Base-by-base conservation (phyloP, 108 stramenopile species). In the Cyclotella cryptica region DNA sequence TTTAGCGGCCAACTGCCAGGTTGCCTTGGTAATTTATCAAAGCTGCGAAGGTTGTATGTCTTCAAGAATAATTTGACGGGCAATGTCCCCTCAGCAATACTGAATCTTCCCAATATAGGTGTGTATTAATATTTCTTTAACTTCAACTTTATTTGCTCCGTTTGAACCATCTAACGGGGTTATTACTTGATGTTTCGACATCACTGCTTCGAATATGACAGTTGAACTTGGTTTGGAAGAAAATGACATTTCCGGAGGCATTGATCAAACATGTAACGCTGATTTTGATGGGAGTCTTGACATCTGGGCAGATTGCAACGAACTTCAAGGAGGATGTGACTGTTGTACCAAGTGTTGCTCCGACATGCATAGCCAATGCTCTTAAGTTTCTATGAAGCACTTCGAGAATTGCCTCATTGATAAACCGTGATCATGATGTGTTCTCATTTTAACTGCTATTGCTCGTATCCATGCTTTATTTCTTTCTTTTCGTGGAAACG, bases 61-160 rank as follows among this genome's bases (percentile, higher is more conserved):
- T 77, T 77, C 71, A 77, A 81, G 49, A 81, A 81, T 72, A 47
- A 63, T 19, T 30, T 81, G n/a, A 58, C 52, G 12, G 80, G 80
- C 17, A 54, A 71, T 57, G 69, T 81, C 7, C 80, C 80, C 40
- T 54, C 26, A 71, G 44, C 55, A 17, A 29, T 81, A 17, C 44
- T 49, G 12, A 77, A 65, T 55, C 75, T 81, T 24, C 60, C 75
- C n/a, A 53, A 71, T 46, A 69, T 81, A 24, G 66, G 66, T 66
- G 14, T 9, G 66, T 27, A 21, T 28, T 5, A 6, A 1, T 28
- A 1, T 58, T 58, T 2, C 13, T 19, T 51, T 3, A 18, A 6
- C 8, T 51, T 19, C 18, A 6, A 6, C 3, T 51, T 28, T 60
- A 26, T 2, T 60, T 29, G 28, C n/a, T n/a, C n/a, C n/a, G n/a